Conservation (phyloP, 371 early-diverging fungal genomes). For the Actinomortierella wolfii region DNA sequence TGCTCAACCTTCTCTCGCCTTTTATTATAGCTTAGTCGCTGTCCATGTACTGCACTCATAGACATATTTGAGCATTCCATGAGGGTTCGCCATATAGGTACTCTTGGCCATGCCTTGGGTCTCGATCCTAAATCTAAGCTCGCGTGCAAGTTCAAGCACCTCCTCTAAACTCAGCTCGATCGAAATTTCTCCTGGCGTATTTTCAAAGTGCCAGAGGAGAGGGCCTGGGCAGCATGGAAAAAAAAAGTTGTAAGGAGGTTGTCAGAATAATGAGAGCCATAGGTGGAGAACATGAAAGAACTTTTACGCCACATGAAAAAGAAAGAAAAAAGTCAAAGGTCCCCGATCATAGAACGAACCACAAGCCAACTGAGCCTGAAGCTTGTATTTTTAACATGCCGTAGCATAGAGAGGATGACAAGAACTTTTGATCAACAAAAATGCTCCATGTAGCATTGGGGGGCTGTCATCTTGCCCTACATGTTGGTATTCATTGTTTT, state of each 20-base stretch:
- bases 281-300: not conserved
- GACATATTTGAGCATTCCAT: constrained; percentile 83
- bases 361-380: not conserved
- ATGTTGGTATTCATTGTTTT: too few species aligned
- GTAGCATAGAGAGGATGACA: too few species aligned
- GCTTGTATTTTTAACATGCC: not conserved
- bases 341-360: not conserved
- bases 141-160: constrained; percentile 64
- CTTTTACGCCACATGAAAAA: constrained; percentile 1
- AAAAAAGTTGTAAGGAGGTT: not conserved
- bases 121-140: constrained; percentile 79
- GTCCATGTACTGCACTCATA: constrained; percentile 74
- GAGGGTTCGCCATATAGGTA: constrained; percentile 76
- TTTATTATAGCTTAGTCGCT: constrained; percentile 49
- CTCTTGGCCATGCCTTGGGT: constrained; percentile 60
- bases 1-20: not conserved
- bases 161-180: constrained; percentile 90
- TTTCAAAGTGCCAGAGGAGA: constrained; percentile 92
- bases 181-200: constrained; percentile 73
- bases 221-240: constrained; percentile 63
- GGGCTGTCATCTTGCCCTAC: too few species aligned
- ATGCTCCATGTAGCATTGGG: too few species aligned
- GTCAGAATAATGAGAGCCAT: not conserved
- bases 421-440: too few species aligned
- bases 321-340: not conserved